Evolutionary conservation across 2,329 filamentous ascomycete species (phyloP).

Genomic region (Colletotrichum gigasporum): DNA sequence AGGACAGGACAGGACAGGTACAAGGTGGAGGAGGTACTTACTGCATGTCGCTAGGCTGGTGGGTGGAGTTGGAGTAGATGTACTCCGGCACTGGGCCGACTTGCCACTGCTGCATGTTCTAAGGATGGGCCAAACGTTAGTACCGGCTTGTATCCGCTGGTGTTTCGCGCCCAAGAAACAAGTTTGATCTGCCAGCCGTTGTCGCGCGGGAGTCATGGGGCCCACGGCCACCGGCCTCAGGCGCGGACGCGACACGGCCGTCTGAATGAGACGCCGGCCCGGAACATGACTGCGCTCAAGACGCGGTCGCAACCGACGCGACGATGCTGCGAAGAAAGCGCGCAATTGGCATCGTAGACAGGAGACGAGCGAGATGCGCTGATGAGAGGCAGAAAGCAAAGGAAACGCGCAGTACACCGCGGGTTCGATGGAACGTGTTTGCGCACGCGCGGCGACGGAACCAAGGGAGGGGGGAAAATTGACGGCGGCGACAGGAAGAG

Average conservation of each 20-base stretch:
- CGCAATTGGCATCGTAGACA: background rate
- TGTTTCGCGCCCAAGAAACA: conserved; percentile 26
- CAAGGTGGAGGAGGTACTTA: conserved; percentile 57
- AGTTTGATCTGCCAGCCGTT: no score
- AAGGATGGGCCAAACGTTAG: conserved; percentile 32
- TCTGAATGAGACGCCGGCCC: background rate
- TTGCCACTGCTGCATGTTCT: conserved; percentile 71
- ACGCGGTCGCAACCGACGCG: background rate
- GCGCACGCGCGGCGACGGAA: background rate
- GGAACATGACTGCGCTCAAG: conserved; percentile 19
- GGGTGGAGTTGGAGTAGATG: conserved; percentile 62
- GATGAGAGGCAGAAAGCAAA: background rate
- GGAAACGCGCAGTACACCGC: background rate
- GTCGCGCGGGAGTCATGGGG: conserved; percentile 28
- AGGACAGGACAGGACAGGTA: conserved; percentile 34
- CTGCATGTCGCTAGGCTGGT: conserved; percentile 66
- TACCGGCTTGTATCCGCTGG: conserved; percentile 18
- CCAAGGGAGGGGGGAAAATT: background rate
- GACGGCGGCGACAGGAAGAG: background rate
- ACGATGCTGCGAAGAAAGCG: background rate
- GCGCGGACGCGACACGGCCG: conserved; percentile 26
- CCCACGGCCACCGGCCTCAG: conserved; percentile 5
- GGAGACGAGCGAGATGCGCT: background rate
- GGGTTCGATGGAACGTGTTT: background rate
- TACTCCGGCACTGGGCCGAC: conserved; percentile 69